Percentiles rank a stretch among this genome's conserved stretches.
Evolutionary conservation across 1,284 basidiomycete species (phyloP).

Genomic region (Dichomitus squalens): DNA sequence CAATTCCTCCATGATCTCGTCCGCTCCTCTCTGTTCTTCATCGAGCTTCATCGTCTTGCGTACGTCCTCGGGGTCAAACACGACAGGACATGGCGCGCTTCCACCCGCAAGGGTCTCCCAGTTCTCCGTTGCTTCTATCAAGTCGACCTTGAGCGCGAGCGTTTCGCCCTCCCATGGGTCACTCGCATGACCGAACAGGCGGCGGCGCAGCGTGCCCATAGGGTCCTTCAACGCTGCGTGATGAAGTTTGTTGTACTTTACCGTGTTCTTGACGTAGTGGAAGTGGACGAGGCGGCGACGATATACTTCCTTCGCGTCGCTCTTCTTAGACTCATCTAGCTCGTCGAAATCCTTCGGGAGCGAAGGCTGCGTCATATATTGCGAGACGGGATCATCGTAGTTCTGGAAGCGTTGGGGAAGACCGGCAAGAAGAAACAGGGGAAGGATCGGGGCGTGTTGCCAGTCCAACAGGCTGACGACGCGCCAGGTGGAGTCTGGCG

Average conservation of each 20-base stretch:
- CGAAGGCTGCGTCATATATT: slow-evolving; percentile 37
- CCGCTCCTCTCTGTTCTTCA: slow-evolving; percentile 30
- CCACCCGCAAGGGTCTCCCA: slow-evolving; percentile 42
- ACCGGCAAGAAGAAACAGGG: slow-evolving; percentile 46
- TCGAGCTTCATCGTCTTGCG: slow-evolving; percentile 41
- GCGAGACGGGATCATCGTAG: slow-evolving; percentile 43
- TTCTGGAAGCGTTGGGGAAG: slow-evolving; percentile 48
- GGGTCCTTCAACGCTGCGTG: slow-evolving; percentile 39
- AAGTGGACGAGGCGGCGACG: slow-evolving; percentile 47
- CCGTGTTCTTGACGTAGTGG: slow-evolving; percentile 46
- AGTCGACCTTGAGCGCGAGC: slow-evolving; percentile 39
- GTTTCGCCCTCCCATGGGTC: slow-evolving; percentile 51
- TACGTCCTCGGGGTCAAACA: slow-evolving; percentile 45
- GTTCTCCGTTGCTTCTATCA: slow-evolving; percentile 40
- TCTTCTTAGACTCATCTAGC: slow-evolving; percentile 31
- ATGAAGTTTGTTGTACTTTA: slow-evolving; percentile 43
- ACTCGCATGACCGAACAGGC: slow-evolving; percentile 44
- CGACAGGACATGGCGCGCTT: slow-evolving; percentile 45
- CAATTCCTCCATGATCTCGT: slow-evolving; percentile 33
- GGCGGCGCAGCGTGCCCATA: slow-evolving; percentile 33
- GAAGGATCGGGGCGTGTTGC: slow-evolving; percentile 50
- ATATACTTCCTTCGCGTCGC: slow-evolving; percentile 35
- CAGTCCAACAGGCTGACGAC: slow-evolving; percentile 45
- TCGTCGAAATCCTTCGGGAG: slow-evolving; percentile 43
- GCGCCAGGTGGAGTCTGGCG: slow-evolving; percentile 28